Evolutionary conservation across 225 moss, liverwort and hornwort genomes (phyloP).

Genomic region (Polytrichum commune): DNA sequence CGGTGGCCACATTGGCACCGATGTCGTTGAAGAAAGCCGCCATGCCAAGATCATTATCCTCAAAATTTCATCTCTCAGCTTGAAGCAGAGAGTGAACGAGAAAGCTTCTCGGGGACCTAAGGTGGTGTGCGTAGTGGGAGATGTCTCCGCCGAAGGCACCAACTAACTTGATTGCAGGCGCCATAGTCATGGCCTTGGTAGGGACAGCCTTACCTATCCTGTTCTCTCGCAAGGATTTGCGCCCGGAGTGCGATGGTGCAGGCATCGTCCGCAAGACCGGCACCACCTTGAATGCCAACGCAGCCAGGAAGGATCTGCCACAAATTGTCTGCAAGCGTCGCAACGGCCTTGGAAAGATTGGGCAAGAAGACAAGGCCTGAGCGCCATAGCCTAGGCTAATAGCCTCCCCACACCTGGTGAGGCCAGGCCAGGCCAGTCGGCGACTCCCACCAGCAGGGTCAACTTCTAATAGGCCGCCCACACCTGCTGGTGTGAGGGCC

Average conservation of each 20-base stretch:
- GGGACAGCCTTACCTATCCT: constrained; percentile 78
- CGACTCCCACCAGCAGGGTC: too few relatives aligned
- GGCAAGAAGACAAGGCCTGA: constrained; percentile 40
- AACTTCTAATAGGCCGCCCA: too few relatives aligned
- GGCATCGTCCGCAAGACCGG: constrained; percentile 63
- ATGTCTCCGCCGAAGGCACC: constrained; percentile 72
- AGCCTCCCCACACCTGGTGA: too few relatives aligned
- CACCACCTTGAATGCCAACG: constrained; percentile 72
- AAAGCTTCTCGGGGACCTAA: constrained; percentile 14
- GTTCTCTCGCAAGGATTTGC: constrained; percentile 90
- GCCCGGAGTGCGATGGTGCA: constrained; percentile 94
- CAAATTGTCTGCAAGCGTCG: constrained; percentile 90
- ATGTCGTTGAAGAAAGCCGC: constrained; percentile 3
- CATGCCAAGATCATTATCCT: constrained; percentile 15
- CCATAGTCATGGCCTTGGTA: constrained; percentile 66
- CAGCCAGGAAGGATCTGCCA: constrained; percentile 73
- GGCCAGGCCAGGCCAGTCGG: too few relatives aligned
- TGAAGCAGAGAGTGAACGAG: constrained; percentile 13
- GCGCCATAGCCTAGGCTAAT: neutral
- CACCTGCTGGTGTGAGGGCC: too few relatives aligned
- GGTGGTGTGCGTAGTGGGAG: constrained; percentile 88
- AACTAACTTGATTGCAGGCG: constrained; percentile 81
- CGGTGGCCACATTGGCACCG: constrained; percentile 9
- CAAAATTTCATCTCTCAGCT: constrained; percentile 31
- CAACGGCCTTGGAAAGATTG: constrained; percentile 84